Percentiles rank a stretch among this genome's conserved stretches.
phyloP scores from a whole-genome alignment of 768 basidiomycete genomes.

The Porpolomopsis calyptriformis region DNA sequence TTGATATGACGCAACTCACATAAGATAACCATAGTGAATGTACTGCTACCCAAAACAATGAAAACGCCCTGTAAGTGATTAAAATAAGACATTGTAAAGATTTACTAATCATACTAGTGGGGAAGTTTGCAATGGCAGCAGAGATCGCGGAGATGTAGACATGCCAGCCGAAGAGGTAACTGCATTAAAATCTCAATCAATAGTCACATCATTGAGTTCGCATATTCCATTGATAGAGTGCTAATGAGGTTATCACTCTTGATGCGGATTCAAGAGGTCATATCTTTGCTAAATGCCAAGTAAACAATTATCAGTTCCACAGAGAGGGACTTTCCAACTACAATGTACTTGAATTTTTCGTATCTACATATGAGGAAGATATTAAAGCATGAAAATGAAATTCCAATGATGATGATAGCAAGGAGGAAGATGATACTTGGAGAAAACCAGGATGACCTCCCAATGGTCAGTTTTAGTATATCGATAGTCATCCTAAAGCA shows the following conservation, averaged over 20 bases:
- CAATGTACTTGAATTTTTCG: background rate
- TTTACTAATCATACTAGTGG: no score
- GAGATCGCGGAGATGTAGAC: no score
- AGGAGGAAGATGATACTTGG: background rate
- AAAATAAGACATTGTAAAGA: no score
- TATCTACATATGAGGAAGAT: background rate
- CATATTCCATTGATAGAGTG: background rate
- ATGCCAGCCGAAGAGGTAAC: no score
- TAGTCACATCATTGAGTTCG: no score
- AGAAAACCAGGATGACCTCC: background rate
- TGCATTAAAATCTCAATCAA: no score
- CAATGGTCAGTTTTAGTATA: background rate
- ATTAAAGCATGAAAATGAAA: background rate
- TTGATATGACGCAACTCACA: no score
- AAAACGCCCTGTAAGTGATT: no score
- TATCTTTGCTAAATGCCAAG: background rate
- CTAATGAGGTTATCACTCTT: background rate
- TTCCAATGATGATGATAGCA: background rate
- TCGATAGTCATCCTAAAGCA: background rate
- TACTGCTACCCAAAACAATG: no score
- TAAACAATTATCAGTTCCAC: background rate
- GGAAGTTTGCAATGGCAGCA: no score
- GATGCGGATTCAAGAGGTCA: background rate
- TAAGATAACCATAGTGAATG: no score
- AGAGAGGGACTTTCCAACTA: background rate